Evolutionary conservation across 257 asterid species (phyloP), one percentile per base, ranked within the genome.

Genomic region (Primulina huaijiensis): DNA sequence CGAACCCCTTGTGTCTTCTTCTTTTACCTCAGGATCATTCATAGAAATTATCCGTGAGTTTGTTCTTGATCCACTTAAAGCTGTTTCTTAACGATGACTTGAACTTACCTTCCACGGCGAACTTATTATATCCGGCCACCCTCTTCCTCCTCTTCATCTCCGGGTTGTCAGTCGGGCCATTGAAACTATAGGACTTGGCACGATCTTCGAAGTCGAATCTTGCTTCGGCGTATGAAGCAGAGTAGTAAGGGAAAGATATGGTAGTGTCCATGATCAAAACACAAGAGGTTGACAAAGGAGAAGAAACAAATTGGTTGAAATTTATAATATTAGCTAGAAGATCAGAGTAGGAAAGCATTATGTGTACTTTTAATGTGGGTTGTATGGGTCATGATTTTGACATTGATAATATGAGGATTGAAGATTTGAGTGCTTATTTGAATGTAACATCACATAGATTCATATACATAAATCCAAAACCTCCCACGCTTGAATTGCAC

Each of bases 21-120:
- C 10, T 34, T 43, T 34, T n/a, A 30, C 64, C 23, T 81, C 77
- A 81, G 2, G 81, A 72, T 31, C 60, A 63, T 63, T 81, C 83
- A 40, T 77, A 81, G 71, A 80, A 80, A 63, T 82, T 80, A 23
- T 83, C 85, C 0, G 83, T 56, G 72, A 92, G 85, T 75, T 88
- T 92, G 83, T 79, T 87, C 87, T 90, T 92, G 82, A 90, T 85
- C 97, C 98, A 92, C 83, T 87, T 92, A 72, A 90, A 84, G 81
- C 97, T 88, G 88, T 77, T 90, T 64, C 90, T 88, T 43, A 92
- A 68, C 2, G 97, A 88, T n/a, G 92, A 84, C 72, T 88, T 88
- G 65, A 92, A 77, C 85, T 87, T 92, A 79, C 90, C 96, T 81
- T 92, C 98, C 76, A 83, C 19, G 25, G 92, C 65, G 68, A 82